phyloP scores from a whole-genome alignment of 129 eudicot species.

The Escallonia herrerae region DNA sequence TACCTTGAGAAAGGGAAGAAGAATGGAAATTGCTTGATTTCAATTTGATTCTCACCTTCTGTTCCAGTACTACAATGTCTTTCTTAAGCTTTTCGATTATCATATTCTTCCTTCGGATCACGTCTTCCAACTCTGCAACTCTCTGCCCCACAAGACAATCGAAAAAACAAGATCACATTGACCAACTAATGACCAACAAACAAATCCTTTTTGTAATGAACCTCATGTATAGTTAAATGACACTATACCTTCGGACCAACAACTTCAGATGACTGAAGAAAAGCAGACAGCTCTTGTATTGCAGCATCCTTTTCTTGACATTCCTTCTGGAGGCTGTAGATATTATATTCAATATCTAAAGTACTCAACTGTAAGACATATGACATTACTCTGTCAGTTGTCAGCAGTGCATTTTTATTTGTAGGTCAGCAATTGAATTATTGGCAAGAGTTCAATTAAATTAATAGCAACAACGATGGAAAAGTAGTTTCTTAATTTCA shows the following conservation, averaged over 20 bases:
- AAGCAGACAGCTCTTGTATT: conserved; percentile 53
- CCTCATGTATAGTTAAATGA: background rate
- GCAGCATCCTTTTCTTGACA: conserved; percentile 75
- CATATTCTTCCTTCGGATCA: conserved; percentile 68
- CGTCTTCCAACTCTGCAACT: conserved; percentile 69
- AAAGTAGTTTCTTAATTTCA: no score
- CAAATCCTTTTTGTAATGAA: background rate
- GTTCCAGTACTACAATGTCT: conserved; percentile 72
- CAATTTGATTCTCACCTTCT: conserved; percentile 48
- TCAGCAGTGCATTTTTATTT: no score
- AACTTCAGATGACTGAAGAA: conserved; percentile 52
- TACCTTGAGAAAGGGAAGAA: no score
- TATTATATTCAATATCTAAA: conserved; percentile 49
- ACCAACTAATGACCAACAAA: background rate
- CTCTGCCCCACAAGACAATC: conserved; percentile 35
- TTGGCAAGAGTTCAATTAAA: no score
- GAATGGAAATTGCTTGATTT: no score
- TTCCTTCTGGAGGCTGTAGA: conserved; percentile 47
- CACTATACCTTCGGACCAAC: conserved; percentile 53
- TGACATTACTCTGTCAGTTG: background rate
- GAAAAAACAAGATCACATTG: background rate
- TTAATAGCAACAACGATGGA: no score
- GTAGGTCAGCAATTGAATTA: no score
- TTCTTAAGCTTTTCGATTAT: conserved; percentile 66
- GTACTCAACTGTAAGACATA: conserved; percentile 42